Percentiles rank a stretch among this genome's conserved stretches.
Conservation (phyloP, 2,329 filamentous ascomycete genomes). For the Lasiodiplodia sp. region DNA sequence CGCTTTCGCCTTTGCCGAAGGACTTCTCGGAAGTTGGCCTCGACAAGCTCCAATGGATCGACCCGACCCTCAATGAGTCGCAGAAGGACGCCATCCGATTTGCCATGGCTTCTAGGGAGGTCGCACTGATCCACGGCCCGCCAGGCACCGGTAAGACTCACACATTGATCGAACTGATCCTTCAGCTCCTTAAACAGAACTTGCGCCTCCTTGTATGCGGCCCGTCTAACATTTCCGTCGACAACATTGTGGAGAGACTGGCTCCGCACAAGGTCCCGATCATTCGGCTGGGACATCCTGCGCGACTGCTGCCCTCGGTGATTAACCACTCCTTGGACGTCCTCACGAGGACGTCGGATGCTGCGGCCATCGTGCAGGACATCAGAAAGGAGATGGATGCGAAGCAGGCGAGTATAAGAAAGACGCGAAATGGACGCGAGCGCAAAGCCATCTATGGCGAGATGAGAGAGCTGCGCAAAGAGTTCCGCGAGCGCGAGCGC, state of each 20-base stretch:
- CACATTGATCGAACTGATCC: constrained; percentile 91
- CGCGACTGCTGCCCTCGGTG: constrained; percentile 86
- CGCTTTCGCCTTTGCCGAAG: constrained; percentile 57
- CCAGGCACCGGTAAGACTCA: constrained; percentile 98
- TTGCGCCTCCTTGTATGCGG: constrained; percentile 90
- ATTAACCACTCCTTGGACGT: constrained; percentile 90
- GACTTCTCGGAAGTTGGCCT: constrained; percentile 53
- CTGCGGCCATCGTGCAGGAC: constrained; percentile 86
- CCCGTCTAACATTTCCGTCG: constrained; percentile 94
- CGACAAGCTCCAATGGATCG: constrained; percentile 60
- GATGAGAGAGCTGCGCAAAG: constrained; percentile 82
- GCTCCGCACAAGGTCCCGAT: constrained; percentile 85
- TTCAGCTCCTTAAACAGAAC: constrained; percentile 80
- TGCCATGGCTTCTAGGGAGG: constrained; percentile 79
- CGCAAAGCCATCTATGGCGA: constrained; percentile 83
- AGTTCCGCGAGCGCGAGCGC: constrained; percentile 85
- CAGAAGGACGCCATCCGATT: constrained; percentile 76
- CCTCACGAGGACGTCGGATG: constrained; percentile 87
- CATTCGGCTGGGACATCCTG: constrained; percentile 89
- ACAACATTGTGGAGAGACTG: constrained; percentile 95
- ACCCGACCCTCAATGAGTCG: constrained; percentile 65
- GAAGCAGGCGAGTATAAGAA: constrained; percentile 87
- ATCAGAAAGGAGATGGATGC: constrained; percentile 91
- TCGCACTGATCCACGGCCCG: constrained; percentile 92
- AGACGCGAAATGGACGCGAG: constrained; percentile 82